Evolutionary conservation across 2,329 filamentous ascomycete genomes (phyloP).

Genomic region (Clarireedia paspali): DNA sequence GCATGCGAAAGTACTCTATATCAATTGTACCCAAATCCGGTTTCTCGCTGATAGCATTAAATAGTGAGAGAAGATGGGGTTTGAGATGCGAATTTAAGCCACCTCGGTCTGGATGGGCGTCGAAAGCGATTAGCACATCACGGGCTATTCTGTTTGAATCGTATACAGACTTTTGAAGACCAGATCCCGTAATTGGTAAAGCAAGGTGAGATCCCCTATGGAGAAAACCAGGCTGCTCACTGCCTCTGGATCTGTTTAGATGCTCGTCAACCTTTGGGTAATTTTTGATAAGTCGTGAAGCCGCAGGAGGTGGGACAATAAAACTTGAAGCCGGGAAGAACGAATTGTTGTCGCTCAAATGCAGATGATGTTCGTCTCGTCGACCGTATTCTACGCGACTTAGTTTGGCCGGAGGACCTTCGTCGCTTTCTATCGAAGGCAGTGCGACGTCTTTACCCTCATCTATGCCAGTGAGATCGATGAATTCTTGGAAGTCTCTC

Average conservation of each 20-base stretch:
- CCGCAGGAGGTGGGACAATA: not conserved
- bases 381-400: not conserved
- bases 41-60: not conserved
- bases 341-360: not conserved
- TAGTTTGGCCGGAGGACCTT: not conserved
- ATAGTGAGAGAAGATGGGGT: not conserved
- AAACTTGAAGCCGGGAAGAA: not conserved
- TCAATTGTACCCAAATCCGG: not conserved
- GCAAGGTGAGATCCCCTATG: not conserved
- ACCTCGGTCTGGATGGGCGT: not conserved
- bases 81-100: not conserved
- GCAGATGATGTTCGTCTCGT: not conserved
- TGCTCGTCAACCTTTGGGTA: not conserved
- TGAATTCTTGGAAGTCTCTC: not conserved
- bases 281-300: not conserved
- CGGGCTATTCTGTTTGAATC: not conserved
- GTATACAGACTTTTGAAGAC: not conserved
- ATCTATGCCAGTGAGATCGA: not conserved
- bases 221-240: not conserved
- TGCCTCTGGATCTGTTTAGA: not conserved
- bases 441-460: not conserved
- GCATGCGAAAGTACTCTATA: not conserved
- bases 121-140: not conserved
- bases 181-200: not conserved
- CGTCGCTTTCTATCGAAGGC: not conserved